phyloP scores from a whole-genome alignment of 225 moss, liverwort and hornwort species.

The Takakia lepidozioides region DNA sequence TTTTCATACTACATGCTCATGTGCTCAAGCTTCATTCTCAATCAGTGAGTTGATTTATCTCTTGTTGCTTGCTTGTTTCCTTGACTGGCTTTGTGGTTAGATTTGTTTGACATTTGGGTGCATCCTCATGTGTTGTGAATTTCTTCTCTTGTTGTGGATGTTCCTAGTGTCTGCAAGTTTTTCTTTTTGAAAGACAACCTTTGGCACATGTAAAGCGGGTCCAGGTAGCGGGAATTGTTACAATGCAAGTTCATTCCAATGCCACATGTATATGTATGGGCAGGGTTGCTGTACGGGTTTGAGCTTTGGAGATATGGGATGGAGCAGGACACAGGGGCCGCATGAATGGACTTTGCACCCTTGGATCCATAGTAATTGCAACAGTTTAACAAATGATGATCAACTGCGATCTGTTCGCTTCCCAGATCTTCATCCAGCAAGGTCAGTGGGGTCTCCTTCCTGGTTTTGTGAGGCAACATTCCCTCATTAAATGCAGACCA shows the following conservation, averaged over 20 bases:
- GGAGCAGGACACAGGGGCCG: constrained; percentile 47
- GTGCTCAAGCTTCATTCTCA: constrained; percentile 78
- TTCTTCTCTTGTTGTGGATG: too few species aligned
- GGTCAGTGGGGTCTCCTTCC: constrained; percentile 27
- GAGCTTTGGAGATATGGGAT: too few species aligned
- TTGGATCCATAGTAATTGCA: constrained; percentile 85
- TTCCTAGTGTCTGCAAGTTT: too few species aligned
- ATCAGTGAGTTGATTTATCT: constrained; percentile 36
- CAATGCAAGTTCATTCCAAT: too few species aligned
- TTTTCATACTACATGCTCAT: constrained; percentile 90
- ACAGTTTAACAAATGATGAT: constrained; percentile 53
- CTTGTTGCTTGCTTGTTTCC: background rate
- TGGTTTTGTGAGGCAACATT: too few species aligned
- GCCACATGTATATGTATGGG: too few species aligned
- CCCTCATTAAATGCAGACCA: too few species aligned
- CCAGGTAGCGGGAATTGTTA: too few species aligned
- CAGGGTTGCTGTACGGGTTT: too few species aligned
- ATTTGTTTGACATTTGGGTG: background rate
- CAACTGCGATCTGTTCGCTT: constrained; percentile 60
- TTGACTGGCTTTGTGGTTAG: background rate
- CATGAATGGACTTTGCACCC: constrained; percentile 66
- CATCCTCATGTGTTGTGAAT: too few species aligned
- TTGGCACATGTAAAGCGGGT: too few species aligned
- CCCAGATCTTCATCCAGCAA: constrained; percentile 81
- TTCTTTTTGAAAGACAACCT: too few species aligned